A percentile compares a stretch with the other conserved stretches of the same genome.
These are phyloP conservation scores for Colletotrichum gigasporum DNA, from an alignment of 2,329 filamentous ascomycete species.

Conservation along the genomic window DNA sequence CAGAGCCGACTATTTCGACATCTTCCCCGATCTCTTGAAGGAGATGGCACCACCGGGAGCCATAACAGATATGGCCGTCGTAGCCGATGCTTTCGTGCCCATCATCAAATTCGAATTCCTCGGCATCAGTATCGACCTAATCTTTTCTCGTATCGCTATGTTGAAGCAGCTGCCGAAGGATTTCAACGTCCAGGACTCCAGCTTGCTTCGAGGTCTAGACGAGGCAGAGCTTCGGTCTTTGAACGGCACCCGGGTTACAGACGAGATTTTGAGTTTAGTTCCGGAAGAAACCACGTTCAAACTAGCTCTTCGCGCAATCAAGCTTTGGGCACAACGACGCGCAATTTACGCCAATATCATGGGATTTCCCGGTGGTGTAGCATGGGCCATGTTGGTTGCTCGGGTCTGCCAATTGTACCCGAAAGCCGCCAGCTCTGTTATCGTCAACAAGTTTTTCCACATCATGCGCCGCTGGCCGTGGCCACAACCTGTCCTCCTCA, in stretches of 20 bases:
- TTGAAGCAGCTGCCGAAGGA: slow-evolving; percentile 77
- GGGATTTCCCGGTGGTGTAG: slow-evolving; percentile 95
- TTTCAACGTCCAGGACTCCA: slow-evolving; percentile 83
- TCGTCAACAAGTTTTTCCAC: slow-evolving; percentile 93
- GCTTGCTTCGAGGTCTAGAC: slow-evolving; percentile 84
- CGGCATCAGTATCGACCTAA: slow-evolving; percentile 93
- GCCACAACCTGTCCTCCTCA: slow-evolving; percentile 92
- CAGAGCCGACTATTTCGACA: slow-evolving; percentile 89
- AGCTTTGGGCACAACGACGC: slow-evolving; percentile 93
- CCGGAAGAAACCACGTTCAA: slow-evolving; percentile 92
- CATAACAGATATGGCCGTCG: slow-evolving; percentile 84
- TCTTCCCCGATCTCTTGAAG: slow-evolving; percentile 83
- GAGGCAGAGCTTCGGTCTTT: slow-evolving; percentile 88
- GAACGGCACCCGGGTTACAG: slow-evolving; percentile 93
- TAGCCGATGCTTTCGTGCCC: slow-evolving; percentile 91
- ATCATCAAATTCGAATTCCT: slow-evolving; percentile 97
- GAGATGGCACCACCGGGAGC: slow-evolving; percentile 80
- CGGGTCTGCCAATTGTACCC: slow-evolving; percentile 96
- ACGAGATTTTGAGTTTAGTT: slow-evolving; percentile 89
- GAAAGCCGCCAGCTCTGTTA: slow-evolving; percentile 85
- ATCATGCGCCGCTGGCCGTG: slow-evolving; percentile 93
- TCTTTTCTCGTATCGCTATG: slow-evolving; percentile 80
- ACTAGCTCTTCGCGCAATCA: slow-evolving; percentile 88
- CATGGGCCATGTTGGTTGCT: slow-evolving; percentile 97
- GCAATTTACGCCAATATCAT: slow-evolving; percentile 97